Evolutionary conservation across 306 rosid genomes (phyloP).

Genomic region (Purshia tridentata): DNA sequence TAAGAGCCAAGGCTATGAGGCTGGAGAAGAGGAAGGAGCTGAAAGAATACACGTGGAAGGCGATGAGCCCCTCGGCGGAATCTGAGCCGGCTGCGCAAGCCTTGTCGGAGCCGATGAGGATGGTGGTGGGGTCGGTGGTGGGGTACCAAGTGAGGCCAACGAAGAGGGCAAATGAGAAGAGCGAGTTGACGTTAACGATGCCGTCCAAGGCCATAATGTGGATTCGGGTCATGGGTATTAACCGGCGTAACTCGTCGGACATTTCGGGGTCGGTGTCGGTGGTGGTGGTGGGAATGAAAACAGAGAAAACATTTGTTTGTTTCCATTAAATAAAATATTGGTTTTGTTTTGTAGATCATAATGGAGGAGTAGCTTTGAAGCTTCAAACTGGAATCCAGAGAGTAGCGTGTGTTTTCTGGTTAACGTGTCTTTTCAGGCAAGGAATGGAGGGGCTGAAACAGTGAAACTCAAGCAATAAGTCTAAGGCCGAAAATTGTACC

Average conservation of each 20-base stretch:
- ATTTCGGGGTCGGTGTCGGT: constrained; percentile 25
- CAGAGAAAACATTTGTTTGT: neutral
- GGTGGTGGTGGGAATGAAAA: neutral
- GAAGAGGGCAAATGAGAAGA: constrained; percentile 79
- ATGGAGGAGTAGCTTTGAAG: constrained; percentile 32
- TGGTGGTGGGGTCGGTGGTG: constrained; percentile 36
- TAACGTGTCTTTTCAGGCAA: constrained; percentile 28
- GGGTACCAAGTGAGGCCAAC: constrained; percentile 72
- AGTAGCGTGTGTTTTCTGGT: constrained; percentile 16
- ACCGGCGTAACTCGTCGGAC: constrained; percentile 46
- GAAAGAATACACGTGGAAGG: constrained; percentile 80
- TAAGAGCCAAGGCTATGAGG: constrained; percentile 76
- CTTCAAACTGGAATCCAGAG: constrained; percentile 10
- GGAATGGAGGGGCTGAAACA: neutral
- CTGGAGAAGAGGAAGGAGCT: constrained; percentile 94
- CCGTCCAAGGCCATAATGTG: constrained; percentile 86
- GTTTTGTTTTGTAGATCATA: constrained; percentile 15
- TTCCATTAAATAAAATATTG: neutral
- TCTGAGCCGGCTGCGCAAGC: constrained; percentile 47
- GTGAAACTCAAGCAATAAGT: neutral
- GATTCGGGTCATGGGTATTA: constrained; percentile 48
- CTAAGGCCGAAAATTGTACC: neutral
- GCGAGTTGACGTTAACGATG: constrained; percentile 80
- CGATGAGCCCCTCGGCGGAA: constrained; percentile 45
- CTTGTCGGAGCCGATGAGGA: constrained; percentile 32